Percentiles rank a stretch among this genome's conserved stretches.
Evolutionary conservation across 768 basidiomycete genomes (phyloP).

Genomic region (Trametes cubensis): DNA sequence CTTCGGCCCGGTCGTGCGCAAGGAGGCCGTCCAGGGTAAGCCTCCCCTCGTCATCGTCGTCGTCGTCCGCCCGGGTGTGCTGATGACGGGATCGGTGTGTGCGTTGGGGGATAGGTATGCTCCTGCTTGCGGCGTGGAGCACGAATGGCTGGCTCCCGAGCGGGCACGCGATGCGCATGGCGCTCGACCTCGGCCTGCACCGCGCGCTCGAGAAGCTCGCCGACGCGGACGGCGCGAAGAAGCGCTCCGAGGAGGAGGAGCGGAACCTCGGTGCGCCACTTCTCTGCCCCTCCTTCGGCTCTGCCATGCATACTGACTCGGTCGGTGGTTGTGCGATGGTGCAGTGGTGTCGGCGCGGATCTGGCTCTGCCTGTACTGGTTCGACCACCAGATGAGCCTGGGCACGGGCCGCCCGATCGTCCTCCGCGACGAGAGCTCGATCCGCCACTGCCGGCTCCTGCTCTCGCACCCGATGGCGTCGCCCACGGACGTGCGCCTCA

Average conservation of each 20-base stretch:
- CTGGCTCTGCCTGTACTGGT: constrained; percentile 95
- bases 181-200: constrained; percentile 89
- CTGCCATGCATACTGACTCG: constrained; percentile 9
- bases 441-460: constrained; percentile 80
- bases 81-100: no score
- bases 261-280: constrained; percentile 48
- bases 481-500: constrained; percentile 84
- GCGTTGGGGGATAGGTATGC: constrained; percentile 85
- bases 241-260: constrained; percentile 76
- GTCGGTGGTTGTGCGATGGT: constrained; percentile 11
- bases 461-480: constrained; percentile 86
- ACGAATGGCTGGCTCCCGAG: constrained; percentile 94
- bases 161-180: constrained; percentile 97
- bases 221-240: constrained; percentile 55
- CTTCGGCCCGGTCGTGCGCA: constrained; percentile 91
- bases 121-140: constrained; percentile 90
- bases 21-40: constrained; percentile 90
- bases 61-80: neutral
- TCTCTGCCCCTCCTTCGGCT: neutral
- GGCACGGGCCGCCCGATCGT: constrained; percentile 91
- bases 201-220: constrained; percentile 90
- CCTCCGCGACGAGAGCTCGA: constrained; percentile 85
- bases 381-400: constrained; percentile 96
- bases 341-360: constrained; percentile 89
- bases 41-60: constrained; percentile 28